Base-by-base conservation (phyloP, 208 protist genomes). In the Borovskyia barvae region DNA sequence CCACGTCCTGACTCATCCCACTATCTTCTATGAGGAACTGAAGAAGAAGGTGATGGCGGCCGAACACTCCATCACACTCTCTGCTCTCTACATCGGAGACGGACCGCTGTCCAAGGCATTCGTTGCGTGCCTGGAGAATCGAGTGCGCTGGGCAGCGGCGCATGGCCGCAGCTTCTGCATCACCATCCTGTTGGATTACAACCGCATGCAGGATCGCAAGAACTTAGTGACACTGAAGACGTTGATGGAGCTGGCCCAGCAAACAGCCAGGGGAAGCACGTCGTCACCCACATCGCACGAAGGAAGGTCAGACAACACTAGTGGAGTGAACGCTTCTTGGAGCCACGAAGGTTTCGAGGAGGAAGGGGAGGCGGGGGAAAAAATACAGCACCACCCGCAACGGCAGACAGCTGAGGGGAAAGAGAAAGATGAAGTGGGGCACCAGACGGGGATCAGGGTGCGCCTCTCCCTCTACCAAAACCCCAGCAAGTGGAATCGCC, bases 11-110 rank as follows among this genome's bases (percentile, higher is more conserved):
- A 59, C 46, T 24, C 50, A 72, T 30, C 87, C 90, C 3, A 47
- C 46, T 4, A 33, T 70, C n/a, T 96, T 96, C 29, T 94, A 84
- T 47, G 66, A 85, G 24, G 64, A 80, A 58, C 68, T 96, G 15
- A 71, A 78, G 40, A 14, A 14, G 17, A 48, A 65, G 15, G 76
- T 96, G 19, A 48, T 37, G 45, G 55, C 58, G 4, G 67, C 87
- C 5, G 26, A 76, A 51, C 59, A 46, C 39, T 73, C 75, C 35
- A 82, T 96, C 26, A 60, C 90, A n/a, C 75, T 96, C 17, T 89
- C 82, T 4, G 85, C 85, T 6, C 72, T 96, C 0, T 96, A 96
- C 73, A 68, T 96, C n/a, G 87, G 90, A 40, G 80, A 87, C 28
- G 85, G 85, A 14, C 70, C 70, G 40, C 79, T 88, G 17, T 81